phyloP scores from a whole-genome alignment of 371 early-diverging fungal genomes.

The Mucor piriformis region DNA sequence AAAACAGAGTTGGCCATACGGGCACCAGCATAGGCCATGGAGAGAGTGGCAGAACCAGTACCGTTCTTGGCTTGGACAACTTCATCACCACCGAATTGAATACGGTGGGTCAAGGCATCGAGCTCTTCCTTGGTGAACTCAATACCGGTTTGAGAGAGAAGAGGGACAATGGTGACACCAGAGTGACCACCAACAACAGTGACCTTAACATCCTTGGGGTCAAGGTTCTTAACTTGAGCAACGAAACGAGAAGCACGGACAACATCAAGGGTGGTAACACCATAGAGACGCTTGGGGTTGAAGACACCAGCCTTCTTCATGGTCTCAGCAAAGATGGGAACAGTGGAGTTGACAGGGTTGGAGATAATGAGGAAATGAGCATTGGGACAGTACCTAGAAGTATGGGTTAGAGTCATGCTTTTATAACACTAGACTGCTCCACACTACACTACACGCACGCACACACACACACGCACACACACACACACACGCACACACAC shows the following conservation, averaged over 20 bases:
- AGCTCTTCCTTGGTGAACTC: constrained; percentile 89
- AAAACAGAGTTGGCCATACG: constrained; percentile 94
- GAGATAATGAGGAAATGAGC: constrained; percentile 97
- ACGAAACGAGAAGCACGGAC: constrained; percentile 98
- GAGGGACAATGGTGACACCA: constrained; percentile 97
- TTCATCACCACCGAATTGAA: constrained; percentile 99
- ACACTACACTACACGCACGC: no score
- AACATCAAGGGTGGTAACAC: constrained; percentile 98
- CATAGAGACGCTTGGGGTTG: constrained; percentile 94
- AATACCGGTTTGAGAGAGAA: constrained; percentile 87
- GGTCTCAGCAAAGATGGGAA: constrained; percentile 97
- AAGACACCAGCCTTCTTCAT: constrained; percentile 93
- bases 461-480: no score
- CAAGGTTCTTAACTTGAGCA: constrained; percentile 75
- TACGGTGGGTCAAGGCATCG: constrained; percentile 93
- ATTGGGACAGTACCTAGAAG: constrained; percentile 85
- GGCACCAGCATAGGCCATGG: constrained; percentile 98
- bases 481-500: neutral
- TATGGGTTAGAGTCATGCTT: no score
- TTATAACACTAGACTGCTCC: no score
- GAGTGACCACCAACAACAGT: constrained; percentile 99
- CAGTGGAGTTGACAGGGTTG: constrained; percentile 99
- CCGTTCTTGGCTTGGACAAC: constrained; percentile 99
- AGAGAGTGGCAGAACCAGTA: constrained; percentile 96
- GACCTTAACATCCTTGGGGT: constrained; percentile 79